phyloP scores from a whole-genome alignment of 2,329 filamentous ascomycete species.

The Macroventuria anomochaeta region DNA sequence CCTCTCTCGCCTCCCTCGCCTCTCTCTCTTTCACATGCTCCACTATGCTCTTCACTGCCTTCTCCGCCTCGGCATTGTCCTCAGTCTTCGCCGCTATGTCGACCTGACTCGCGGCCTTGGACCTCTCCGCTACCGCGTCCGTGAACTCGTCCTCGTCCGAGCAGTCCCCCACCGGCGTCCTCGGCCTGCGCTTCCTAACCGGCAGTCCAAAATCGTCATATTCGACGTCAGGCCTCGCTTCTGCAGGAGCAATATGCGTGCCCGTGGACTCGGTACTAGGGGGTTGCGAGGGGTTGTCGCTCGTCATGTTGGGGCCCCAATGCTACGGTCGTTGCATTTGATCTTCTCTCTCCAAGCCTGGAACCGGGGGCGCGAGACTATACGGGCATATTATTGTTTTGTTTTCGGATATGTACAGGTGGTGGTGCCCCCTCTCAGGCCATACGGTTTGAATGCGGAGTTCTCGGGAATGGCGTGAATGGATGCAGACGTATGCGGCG shows the following conservation, averaged over 20 bases:
- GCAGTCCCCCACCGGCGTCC: constrained; percentile 36
- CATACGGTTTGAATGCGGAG: constrained; percentile 10
- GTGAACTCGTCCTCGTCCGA: constrained; percentile 39
- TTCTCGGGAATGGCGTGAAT: neutral
- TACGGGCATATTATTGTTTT: constrained; percentile 6
- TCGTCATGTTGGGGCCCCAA: constrained; percentile 33
- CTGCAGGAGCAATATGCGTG: constrained; percentile 20
- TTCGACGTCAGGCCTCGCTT: constrained; percentile 48
- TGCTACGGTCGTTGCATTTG: constrained; percentile 21
- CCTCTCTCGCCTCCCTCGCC: constrained; percentile 11
- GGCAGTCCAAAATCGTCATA: constrained; percentile 76
- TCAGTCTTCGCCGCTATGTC: constrained; percentile 11
- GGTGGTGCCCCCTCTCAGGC: constrained; percentile 5
- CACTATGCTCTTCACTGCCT: constrained; percentile 25
- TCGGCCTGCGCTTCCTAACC: constrained; percentile 57
- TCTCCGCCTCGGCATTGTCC: constrained; percentile 24
- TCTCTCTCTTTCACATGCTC: constrained; percentile 20
- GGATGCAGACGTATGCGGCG: neutral
- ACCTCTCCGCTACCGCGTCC: constrained; percentile 31
- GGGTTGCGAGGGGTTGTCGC: constrained; percentile 39
- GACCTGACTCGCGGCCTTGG: neutral
- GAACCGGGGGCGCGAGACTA: constrained; percentile 6
- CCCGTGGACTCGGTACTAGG: constrained; percentile 33
- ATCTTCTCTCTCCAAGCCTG: neutral
- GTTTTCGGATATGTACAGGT: constrained; percentile 10